Evolutionary conservation across 352 stramenopile genomes (phyloP).

Genomic region (Globisporangium parvum): DNA sequence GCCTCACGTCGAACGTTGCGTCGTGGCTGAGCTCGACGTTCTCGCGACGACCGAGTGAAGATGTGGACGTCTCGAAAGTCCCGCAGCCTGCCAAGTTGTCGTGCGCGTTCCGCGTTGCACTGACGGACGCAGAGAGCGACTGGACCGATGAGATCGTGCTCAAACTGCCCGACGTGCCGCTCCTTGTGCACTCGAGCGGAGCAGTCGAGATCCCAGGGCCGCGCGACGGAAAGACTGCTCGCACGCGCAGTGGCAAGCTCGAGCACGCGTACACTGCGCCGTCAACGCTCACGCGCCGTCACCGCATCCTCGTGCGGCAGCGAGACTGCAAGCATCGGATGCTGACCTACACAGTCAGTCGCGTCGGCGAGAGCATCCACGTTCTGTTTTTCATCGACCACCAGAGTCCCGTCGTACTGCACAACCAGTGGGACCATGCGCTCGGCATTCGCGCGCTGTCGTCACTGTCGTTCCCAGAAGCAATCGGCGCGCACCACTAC

Average conservation of each 20-base stretch:
- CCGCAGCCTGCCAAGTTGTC: slow-evolving; percentile 34
- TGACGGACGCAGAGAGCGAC: slow-evolving; percentile 29
- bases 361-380: slow-evolving; percentile 37
- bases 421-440: slow-evolving; percentile 53
- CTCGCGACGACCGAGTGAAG: slow-evolving; percentile 30
- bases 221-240: slow-evolving; percentile 7
- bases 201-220: slow-evolving; percentile 21
- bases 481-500: slow-evolving; percentile 41
- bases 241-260: slow-evolving; percentile 9
- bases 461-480: slow-evolving; percentile 38
- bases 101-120: slow-evolving; percentile 34
- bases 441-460: slow-evolving; percentile 49
- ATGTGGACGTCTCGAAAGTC: slow-evolving; percentile 20
- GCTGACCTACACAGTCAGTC: slow-evolving; percentile 64
- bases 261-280: slow-evolving; percentile 30
- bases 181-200: slow-evolving; percentile 26
- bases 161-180: slow-evolving; percentile 26
- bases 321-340: slow-evolving; percentile 44
- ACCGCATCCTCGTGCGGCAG: slow-evolving; percentile 56
- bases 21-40: slow-evolving; percentile 53
- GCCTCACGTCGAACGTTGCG: slow-evolving; percentile 36
- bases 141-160: slow-evolving; percentile 47
- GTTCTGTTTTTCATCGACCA: slow-evolving; percentile 67
- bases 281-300: slow-evolving; percentile 37
- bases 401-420: slow-evolving; percentile 53